Base-by-base conservation (phyloP, 805 yeast species). In the Yamadazyma sp. region DNA sequence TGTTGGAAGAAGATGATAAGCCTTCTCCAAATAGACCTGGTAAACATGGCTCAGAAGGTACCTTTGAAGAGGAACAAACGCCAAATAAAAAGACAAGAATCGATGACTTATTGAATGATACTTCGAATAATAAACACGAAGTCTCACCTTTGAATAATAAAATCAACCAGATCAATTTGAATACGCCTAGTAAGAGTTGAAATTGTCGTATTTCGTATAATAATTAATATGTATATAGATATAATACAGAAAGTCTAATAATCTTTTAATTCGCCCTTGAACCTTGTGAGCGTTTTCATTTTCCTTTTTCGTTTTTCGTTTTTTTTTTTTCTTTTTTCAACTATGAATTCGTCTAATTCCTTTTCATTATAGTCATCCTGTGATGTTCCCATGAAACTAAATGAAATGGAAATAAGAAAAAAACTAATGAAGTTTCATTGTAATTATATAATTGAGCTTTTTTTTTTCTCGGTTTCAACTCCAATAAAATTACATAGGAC, bases 401-500 rank as follows among this genome's bases (percentile, higher is more conserved):
- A n/a, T n/a, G n/a, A n/a, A n/a, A n/a, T n/a, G n/a, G n/a, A n/a
- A n/a, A n/a, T n/a, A n/a, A n/a, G n/a, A n/a, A n/a, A n/a, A n/a
- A n/a, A n/a, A n/a, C n/a, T n/a, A n/a, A n/a, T n/a, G n/a, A n/a
- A n/a, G n/a, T n/a, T n/a, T n/a, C n/a, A n/a, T n/a, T n/a, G n/a
- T n/a, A n/a, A n/a, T n/a, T n/a, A n/a, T n/a, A n/a, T n/a, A n/a
- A n/a, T n/a, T n/a, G n/a, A n/a, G n/a, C n/a, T n/a, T n/a, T n/a
- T n/a, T n/a, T n/a, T n/a, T n/a, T n/a, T n/a, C n/a, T n/a, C n/a
- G n/a, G n/a, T n/a, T n/a, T n/a, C n/a, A n/a, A n/a, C n/a, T n/a
- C n/a, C n/a, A n/a, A n/a, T 10, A 8, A n/a, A 12, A n/a, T 20
- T 29, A 31, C 60, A 65, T 52, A 23, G 73, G 73, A 53, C 69